Evolutionary conservation across 2,329 filamentous ascomycete species (phyloP).

Genomic region (Dothideomycetidae sp.): DNA sequence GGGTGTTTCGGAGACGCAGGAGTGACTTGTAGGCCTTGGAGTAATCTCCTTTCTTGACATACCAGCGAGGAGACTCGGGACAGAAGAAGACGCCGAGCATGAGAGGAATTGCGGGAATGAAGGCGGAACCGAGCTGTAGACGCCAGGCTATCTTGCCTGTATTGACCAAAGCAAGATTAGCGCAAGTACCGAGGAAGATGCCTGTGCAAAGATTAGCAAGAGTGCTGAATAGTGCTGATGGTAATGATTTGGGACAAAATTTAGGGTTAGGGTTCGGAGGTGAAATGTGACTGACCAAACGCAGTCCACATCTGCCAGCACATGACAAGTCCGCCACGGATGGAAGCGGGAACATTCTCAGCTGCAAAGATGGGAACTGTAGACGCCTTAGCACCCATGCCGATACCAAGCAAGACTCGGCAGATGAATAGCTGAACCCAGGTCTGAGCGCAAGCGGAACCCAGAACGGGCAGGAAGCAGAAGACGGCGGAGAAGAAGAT

Average conservation of each 20-base stretch:
- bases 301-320: conserved; percentile 21
- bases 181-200: conserved; percentile 31
- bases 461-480: conserved; percentile 8
- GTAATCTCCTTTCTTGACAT: conserved; percentile 29
- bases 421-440: conserved; percentile 11
- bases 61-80: conserved; percentile 22
- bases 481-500: conserved; percentile 23
- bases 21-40: conserved; percentile 27
- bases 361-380: conserved; percentile 12
- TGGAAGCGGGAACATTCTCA: conserved; percentile 9
- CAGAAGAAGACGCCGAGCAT: conserved; percentile 27
- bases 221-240: not conserved
- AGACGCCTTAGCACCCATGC: conserved; percentile 12
- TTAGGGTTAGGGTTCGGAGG: not conserved
- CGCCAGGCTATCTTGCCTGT: conserved; percentile 29
- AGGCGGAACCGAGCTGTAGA: conserved; percentile 33
- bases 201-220: conserved; percentile 17
- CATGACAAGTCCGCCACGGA: conserved; percentile 19
- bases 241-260: not conserved
- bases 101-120: conserved; percentile 34
- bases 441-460: conserved; percentile 8
- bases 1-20: conserved; percentile 25
- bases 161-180: conserved; percentile 29
- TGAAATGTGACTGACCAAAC: not conserved
- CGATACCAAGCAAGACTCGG: conserved; percentile 13